These are phyloP conservation scores for Termitomyces sp. DNA, from an alignment of 768 basidiomycete genomes.

Conservation along the genomic window DNA sequence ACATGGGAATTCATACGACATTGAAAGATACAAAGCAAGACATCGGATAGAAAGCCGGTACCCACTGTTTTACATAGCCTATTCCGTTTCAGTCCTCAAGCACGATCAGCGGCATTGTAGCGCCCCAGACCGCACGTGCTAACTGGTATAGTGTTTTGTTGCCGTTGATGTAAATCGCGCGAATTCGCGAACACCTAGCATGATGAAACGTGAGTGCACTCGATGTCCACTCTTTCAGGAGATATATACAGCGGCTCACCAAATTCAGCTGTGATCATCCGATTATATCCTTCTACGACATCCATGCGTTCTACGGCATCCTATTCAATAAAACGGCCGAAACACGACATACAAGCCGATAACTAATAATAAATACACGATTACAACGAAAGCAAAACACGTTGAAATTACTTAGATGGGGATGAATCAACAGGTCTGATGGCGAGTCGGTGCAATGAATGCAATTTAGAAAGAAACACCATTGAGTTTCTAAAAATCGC, in stretches of 20 bases:
- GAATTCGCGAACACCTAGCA: not conserved
- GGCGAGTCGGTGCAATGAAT: not conserved
- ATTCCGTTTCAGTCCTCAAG: not conserved
- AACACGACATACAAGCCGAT: constrained; percentile 1
- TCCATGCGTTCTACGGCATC: constrained; percentile 6
- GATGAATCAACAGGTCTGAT: not conserved
- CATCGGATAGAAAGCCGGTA: not conserved
- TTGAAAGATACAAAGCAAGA: not conserved
- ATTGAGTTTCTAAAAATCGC: constrained; percentile 67
- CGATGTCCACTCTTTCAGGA: not conserved
- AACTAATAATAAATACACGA: constrained; percentile 6
- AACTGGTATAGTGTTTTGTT: not conserved
- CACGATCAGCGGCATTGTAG: no score
- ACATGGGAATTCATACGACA: not conserved
- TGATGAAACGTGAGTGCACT: not conserved
- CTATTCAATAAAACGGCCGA: constrained; percentile 6
- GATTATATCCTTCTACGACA: not conserved
- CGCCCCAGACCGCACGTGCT: not conserved
- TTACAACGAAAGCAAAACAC: constrained; percentile 2
- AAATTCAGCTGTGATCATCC: not conserved
- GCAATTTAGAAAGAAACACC: not conserved
- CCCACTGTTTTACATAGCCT: not conserved
- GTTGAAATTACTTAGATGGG: constrained; percentile 4
- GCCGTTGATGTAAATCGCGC: not conserved
- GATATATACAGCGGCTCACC: not conserved